These are phyloP conservation scores for Pseudogymnoascus sp. DNA, from an alignment of 2,329 filamentous ascomycete species.

Conservation along the genomic window DNA sequence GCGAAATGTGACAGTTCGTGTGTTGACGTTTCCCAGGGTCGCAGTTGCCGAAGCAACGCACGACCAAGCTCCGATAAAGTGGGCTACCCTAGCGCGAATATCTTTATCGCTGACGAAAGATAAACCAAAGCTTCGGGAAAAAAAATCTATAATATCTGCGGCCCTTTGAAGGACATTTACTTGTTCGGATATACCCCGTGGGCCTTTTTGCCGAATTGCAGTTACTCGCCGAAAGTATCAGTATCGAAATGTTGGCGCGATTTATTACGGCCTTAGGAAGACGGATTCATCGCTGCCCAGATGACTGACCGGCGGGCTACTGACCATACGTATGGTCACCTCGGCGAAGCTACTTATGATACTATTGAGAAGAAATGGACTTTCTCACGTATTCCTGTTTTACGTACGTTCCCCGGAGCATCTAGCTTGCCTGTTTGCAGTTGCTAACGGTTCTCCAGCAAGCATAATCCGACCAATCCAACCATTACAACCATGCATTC, in stretches of 20 bases:
- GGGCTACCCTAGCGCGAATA: not conserved
- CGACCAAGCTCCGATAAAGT: not conserved
- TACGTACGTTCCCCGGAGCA: constrained; percentile 14
- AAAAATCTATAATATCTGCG: not conserved
- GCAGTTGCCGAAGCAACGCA: constrained; percentile 1
- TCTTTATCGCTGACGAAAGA: constrained; percentile 8
- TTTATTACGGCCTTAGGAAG: constrained; percentile 10
- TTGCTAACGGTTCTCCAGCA: constrained; percentile 16
- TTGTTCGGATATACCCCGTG: not conserved
- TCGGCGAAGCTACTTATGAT: constrained; percentile 41
- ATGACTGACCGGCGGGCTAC: constrained; percentile 42
- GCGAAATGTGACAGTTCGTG: not conserved
- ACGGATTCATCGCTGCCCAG: constrained; percentile 29
- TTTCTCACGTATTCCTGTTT: constrained; percentile 20
- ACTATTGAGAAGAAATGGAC: constrained; percentile 24
- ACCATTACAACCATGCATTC: constrained; percentile 20
- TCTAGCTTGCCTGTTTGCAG: not conserved
- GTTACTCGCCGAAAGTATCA: not conserved
- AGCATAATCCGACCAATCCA: constrained; percentile 21
- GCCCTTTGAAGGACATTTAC: not conserved
- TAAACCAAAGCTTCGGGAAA: not conserved
- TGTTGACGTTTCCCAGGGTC: constrained; percentile 4
- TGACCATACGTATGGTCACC: constrained; percentile 45
- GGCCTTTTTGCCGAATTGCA: not conserved
- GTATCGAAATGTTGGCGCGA: constrained; percentile 21